Base-by-base conservation (phyloP, 768 basidiomycete genomes). In the Coprinopsis cinerea region DNA sequence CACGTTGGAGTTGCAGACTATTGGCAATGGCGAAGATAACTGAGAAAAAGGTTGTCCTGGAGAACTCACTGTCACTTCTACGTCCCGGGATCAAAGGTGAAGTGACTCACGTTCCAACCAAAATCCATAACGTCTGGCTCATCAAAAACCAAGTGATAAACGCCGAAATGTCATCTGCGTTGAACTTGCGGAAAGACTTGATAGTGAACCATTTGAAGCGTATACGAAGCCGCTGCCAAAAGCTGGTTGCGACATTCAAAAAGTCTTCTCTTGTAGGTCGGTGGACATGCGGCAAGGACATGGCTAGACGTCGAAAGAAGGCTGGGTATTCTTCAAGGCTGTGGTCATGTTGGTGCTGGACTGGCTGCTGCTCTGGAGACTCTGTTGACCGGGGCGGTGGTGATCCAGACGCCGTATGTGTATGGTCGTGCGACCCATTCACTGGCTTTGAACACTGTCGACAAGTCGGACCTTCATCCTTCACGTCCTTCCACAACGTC, bases 171-270 rank as follows among this genome's bases (percentile, higher is more conserved):
- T 99, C 96, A 64, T 99, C 96, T 44, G 90, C 86, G 57, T 96
- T 93, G 68, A 94, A 99, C 60, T 81, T 85, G 41, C 95, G 81
- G 70, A 96, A 99, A 3, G 90, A 92, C 54, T 90, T 77, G 58
- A 98, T 94, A 10, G 92, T 92, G 56, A 93, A 88, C 96, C 96
- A 99, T 63, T 92, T 92, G 72, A 97, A 91, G n/a, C 92, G 80
- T 57, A 98, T 88, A 18, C 85, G 78, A 20, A 87, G 65, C 2
- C 96, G 82, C 56, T 95, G 80, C 84, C 92, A 92, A 64, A 94
- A 93, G n/a, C 85, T 83, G 25, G 78, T 87, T 2, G 94, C 85
- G 2, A 91, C 85, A 17, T 78, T 81, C 28, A 98, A 75, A 51
- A 98, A 84, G 61, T 97, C 91, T 39, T 96, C 93, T 36, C 85